A percentile compares a stretch with the other conserved stretches of the same genome.
Conservation (phyloP, 2,329 filamentous ascomycete species). For the Colletotrichum magnum region DNA sequence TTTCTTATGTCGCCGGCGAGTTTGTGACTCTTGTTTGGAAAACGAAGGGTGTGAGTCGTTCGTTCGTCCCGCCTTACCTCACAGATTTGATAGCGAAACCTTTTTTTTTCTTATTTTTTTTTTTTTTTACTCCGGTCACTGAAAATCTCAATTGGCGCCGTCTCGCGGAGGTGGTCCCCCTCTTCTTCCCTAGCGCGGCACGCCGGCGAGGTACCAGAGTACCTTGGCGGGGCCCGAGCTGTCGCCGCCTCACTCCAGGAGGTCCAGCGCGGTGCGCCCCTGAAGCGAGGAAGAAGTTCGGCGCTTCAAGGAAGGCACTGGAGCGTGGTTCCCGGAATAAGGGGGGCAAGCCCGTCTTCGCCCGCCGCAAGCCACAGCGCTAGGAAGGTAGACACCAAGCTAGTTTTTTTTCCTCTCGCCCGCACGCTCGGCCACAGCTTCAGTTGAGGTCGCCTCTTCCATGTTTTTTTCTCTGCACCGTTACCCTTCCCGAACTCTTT, state of each 20-base stretch:
- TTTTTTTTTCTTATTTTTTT: conserved; percentile 11
- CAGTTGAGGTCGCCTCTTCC: conserved; percentile 10
- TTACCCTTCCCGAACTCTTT: background rate
- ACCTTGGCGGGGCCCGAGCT: conserved; percentile 35
- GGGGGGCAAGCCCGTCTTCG: conserved; percentile 25
- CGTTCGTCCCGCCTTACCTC: background rate
- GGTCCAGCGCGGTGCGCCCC: background rate
- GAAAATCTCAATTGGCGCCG: conserved; percentile 22
- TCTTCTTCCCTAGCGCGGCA: conserved; percentile 5
- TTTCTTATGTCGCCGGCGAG: background rate
- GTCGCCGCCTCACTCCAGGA: background rate
- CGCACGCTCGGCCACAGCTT: conserved; percentile 3
- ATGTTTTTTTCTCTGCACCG: background rate
- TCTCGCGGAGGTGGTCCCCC: conserved; percentile 6
- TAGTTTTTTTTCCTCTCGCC: background rate
- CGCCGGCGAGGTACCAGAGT: conserved; percentile 23
- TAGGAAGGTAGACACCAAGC: background rate
- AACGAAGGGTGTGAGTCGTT: conserved; percentile 25
- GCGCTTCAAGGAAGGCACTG: conserved; percentile 11
- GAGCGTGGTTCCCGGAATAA: conserved; percentile 19
- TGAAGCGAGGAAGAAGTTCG: background rate
- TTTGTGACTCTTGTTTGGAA: conserved; percentile 4
- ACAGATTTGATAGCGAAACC: conserved; percentile 10
- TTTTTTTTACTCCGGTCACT: background rate
- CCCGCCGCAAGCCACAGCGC: conserved; percentile 26